Evolutionary conservation across 345 rosid genomes (phyloP), one percentile per base, ranked within the genome.

Genomic region (Noccaea caerulescens): DNA sequence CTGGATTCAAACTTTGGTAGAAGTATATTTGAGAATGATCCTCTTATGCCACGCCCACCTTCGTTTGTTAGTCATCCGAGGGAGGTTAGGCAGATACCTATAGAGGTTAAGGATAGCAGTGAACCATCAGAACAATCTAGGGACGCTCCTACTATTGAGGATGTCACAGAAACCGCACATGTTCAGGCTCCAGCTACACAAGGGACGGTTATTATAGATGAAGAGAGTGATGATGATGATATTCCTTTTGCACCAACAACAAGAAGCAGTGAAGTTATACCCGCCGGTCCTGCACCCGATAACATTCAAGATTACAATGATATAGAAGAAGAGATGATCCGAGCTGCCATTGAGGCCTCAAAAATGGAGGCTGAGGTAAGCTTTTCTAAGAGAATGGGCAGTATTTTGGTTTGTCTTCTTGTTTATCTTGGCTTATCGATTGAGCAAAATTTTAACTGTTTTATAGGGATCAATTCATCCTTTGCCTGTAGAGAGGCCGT

Each of bases 321-420:
- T 65, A 87, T 92, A 52, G 99, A 95, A 82, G 99, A 95, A 85
- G 92, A 95, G 80, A 95, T 95, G 99, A 69, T 95, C 76, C 81
- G 76, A 69, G 99, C 98, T 82, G 99, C 99, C 69, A 92, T 95
- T 62, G 99, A 95, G 87, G 99, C 99, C 76, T 95, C 99, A 37
- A 95, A 80, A 69, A 67, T 43, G 72, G 98, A 90, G 49, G 87
- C 82, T 73, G 84, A 77, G 87, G 93, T 84, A 72, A 77, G 63
- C 44, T 47, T 62, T 57, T 75, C 30, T 6, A 36, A 45, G 66
- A 59, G 58, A 58, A 46, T 58, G 16, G 2, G 23, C n/a, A 3
- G 38, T 60, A n/a, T 54, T 34, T 33, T 27, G 41, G 59, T 45
- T 66, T 75, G 6, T 51, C 39, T 38, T 68, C 6, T 64, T 64